Percentiles rank a stretch among this genome's conserved stretches.
phyloP scores from a whole-genome alignment of 139 green algal genomes.

The Raphidocelis subcapitata region DNA sequence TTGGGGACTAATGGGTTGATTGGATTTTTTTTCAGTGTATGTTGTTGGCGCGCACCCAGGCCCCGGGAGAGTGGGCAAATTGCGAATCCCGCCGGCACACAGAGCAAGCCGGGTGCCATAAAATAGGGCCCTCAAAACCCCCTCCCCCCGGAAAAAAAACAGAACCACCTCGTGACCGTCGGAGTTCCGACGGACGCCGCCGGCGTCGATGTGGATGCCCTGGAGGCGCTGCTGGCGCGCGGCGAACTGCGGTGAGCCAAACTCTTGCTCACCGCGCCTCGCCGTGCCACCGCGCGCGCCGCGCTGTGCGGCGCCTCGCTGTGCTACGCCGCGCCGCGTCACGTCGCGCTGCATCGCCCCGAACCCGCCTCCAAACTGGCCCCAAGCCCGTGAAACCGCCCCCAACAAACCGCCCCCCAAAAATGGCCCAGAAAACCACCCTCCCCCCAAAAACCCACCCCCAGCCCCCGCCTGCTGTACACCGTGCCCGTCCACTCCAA shows the following conservation, averaged over 20 bases:
- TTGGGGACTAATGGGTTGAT: background rate
- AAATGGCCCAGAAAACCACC: too few species aligned
- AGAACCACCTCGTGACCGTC: slow-evolving; percentile 2
- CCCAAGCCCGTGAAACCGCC: too few species aligned
- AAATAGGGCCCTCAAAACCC: too few species aligned
- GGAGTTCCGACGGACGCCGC: slow-evolving; percentile 15
- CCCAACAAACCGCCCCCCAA: too few species aligned
- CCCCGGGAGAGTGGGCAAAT: background rate
- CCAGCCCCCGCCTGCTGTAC: slow-evolving; percentile 44
- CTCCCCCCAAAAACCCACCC: background rate
- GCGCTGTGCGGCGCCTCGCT: too few species aligned
- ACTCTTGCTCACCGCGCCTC: background rate
- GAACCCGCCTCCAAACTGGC: too few species aligned
- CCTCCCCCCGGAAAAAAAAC: background rate
- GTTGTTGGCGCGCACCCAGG: background rate
- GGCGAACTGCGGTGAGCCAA: background rate
- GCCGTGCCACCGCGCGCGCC: background rate
- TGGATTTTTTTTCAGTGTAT: background rate
- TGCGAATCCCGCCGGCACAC: too few species aligned
- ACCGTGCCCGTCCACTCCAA: slow-evolving; percentile 55
- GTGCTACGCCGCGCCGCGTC: too few species aligned
- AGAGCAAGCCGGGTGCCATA: too few species aligned
- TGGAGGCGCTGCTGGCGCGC: slow-evolving; percentile 22
- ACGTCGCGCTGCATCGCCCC: too few species aligned
- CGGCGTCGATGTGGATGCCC: slow-evolving; percentile 28